Evolutionary conservation across 257 asterid species (phyloP), one percentile per base, ranked within the genome.

Genomic region (Leptodermis oblonga): DNA sequence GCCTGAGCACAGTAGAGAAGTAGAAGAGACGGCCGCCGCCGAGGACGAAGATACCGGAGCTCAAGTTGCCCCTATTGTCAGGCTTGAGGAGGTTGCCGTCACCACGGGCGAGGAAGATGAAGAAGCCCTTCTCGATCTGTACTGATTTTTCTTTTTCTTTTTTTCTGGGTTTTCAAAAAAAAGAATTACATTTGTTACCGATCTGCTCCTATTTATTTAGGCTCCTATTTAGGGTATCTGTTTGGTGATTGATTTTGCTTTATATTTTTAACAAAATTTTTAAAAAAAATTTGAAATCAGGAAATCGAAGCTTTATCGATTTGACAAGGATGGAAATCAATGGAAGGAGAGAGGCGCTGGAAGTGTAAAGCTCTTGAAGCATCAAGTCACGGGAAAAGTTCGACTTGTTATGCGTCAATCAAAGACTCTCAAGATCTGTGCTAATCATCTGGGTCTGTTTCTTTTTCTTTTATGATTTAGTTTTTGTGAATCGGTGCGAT

Each of bases 41-140:
- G 87, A 86, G 2, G 92, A 86, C 54, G 90, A 84, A 68, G 90
- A 86, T 70, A 86, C 88, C 71, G 92, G 92, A 65, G 92, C 92
- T 58, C 90, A 83, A 42, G 78, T 86, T 4, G 92, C 92, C 17
- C 90, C 92, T 55, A 86, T 84, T 58, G 82, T 86, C 54, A 75
- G 70, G 70, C 89, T 84, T 51, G 82, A 79, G 54, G 92, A 80
- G 68, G 86, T 84, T 9, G 77, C 81, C 36, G 90, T 86, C 49
- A 78, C 86, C 12, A 86, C 87, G 22, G 89, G 92, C 61, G 92
- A 86, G 75, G 92, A 84, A 77, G 62, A 82, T 53, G 92, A 84
- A 69, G 81, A 82, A 13, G 75, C 76, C 48, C 71, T 86, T 52
- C 86, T 86, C 78, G 87, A 86, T 72, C 74, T 83, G 88, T 85